Evolutionary conservation across 495 filamentous ascomycete genomes (phyloP).

Genomic region (Oidiodendron maius): DNA sequence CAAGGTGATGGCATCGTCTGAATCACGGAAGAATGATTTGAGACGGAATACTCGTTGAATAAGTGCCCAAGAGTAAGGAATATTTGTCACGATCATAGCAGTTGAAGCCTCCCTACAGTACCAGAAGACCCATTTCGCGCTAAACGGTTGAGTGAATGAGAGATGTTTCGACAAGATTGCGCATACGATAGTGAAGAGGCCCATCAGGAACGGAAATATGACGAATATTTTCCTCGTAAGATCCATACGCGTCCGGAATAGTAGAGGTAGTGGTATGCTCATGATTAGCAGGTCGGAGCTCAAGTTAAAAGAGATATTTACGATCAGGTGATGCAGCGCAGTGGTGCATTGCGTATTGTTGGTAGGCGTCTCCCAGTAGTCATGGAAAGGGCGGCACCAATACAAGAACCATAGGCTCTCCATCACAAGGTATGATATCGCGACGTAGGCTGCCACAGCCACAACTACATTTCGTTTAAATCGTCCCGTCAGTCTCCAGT

Average conservation of each 20-base stretch:
- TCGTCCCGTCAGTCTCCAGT: slow-evolving; percentile 44
- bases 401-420: slow-evolving; percentile 57
- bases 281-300: slow-evolving; percentile 59
- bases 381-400: slow-evolving; percentile 56
- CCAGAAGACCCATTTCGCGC: slow-evolving; percentile 58
- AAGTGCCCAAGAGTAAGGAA: slow-evolving; percentile 58
- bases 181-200: slow-evolving; percentile 45
- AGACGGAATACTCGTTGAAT: slow-evolving; percentile 48
- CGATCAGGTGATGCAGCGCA: slow-evolving; percentile 53
- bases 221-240: no score
- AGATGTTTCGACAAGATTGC: slow-evolving; percentile 64
- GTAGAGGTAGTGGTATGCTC: slow-evolving; percentile 51
- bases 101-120: slow-evolving; percentile 62
- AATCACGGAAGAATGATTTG: slow-evolving; percentile 37
- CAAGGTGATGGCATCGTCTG: no score
- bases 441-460: slow-evolving; percentile 46
- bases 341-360: slow-evolving; percentile 27
- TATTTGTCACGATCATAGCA: slow-evolving; percentile 57
- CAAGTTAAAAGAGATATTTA: slow-evolving; percentile 61
- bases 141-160: slow-evolving; percentile 51
- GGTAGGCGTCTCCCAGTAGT: slow-evolving; percentile 54
- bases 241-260: slow-evolving; percentile 48
- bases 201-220: slow-evolving; percentile 48
- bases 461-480: slow-evolving; percentile 46
- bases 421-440: slow-evolving; percentile 50